Evolutionary conservation across 2,329 filamentous ascomycete genomes (phyloP), one percentile per base, ranked within the genome.

Genomic region (Aspergillus sp.): DNA sequence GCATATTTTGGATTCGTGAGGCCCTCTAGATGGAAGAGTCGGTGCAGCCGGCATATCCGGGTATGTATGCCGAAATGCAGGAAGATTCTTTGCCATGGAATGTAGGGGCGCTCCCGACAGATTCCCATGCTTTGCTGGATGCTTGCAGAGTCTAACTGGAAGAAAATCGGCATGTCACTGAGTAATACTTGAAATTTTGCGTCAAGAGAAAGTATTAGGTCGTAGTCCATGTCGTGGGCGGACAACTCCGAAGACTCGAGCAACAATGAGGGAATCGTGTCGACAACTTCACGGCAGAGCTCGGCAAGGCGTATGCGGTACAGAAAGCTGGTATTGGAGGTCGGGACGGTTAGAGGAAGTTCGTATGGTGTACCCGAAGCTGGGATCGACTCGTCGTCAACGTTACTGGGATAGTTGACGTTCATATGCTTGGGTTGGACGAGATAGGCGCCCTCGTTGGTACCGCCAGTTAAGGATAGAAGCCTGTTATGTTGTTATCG

Each of bases 341-440:
- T 48, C 1, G 52, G 40, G 3, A 42, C 19, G 0, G 36, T 17
- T 4, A 36, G 11, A 3, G 47, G 49, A 3, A 13, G 5, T 3
- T 7, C 34, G 34, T 7, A 2, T 23, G 48, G 10, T 36, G 25
- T 29, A 29, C 25, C 32, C 7, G 46, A n/a, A 0, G 53, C 51
- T n/a, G 25, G 25, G 9, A 65, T 58, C 3, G 46, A 43, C 20
- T 60, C 58, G 36, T 64, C 59, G n/a, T 65, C 62, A 13, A 53
- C 52, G 29, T 63, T 59, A 29, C 51, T 61, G 5, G 59, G 58
- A 17, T 57, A 44, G 11, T 61, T 52, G 0, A 63, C 60, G 11
- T 56, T 59, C 60, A 62, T 65, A 7, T 66, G 59, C 34, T 55
- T 58, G 3, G 58, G 55, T 11, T 65, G 61, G 9, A 60, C 57